Conservation (phyloP, 2,329 filamentous ascomycete species). For the Chaetomium olivaceum region DNA sequence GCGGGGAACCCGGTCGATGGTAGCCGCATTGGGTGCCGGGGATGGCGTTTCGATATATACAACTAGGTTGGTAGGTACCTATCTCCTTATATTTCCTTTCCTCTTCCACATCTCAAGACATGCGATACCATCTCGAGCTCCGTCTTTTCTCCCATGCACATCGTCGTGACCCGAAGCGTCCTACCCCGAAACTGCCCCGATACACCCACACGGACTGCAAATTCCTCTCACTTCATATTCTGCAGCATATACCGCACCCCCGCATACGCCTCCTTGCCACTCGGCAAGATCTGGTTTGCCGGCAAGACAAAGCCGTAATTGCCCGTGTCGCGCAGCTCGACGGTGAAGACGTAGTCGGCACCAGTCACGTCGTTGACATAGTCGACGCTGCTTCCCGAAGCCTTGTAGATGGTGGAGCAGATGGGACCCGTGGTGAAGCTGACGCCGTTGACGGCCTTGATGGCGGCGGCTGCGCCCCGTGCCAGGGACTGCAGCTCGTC, state of each 20-base stretch:
- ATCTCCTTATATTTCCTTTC: not conserved
- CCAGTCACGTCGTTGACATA: constrained; percentile 35
- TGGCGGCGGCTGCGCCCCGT: constrained; percentile 50
- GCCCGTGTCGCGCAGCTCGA: constrained; percentile 34
- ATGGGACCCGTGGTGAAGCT: constrained; percentile 50
- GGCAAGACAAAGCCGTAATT: constrained; percentile 48
- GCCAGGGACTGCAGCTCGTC: constrained; percentile 52
- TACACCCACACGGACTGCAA: not conserved
- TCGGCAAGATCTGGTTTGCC: constrained; percentile 44
- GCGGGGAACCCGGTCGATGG: too few species aligned
- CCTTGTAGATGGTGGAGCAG: constrained; percentile 62
- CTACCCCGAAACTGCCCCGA: too few species aligned
- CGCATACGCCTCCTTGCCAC: constrained; percentile 46
- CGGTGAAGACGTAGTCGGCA: constrained; percentile 16
- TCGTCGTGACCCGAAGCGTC: not conserved
- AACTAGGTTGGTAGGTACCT: too few species aligned
- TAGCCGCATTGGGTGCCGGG: too few species aligned
- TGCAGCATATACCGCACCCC: constrained; percentile 59
- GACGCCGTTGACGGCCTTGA: constrained; percentile 45
- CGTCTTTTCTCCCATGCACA: not conserved
- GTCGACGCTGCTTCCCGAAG: constrained; percentile 48
- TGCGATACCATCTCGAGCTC: not conserved
- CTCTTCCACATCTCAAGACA: not conserved
- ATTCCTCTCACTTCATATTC: constrained; percentile 39
- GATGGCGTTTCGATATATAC: not conserved